Percentiles rank a stretch among this genome's conserved stretches.
phyloP scores from a whole-genome alignment of 2,329 filamentous ascomycete species.

The Curvularia lunata region DNA sequence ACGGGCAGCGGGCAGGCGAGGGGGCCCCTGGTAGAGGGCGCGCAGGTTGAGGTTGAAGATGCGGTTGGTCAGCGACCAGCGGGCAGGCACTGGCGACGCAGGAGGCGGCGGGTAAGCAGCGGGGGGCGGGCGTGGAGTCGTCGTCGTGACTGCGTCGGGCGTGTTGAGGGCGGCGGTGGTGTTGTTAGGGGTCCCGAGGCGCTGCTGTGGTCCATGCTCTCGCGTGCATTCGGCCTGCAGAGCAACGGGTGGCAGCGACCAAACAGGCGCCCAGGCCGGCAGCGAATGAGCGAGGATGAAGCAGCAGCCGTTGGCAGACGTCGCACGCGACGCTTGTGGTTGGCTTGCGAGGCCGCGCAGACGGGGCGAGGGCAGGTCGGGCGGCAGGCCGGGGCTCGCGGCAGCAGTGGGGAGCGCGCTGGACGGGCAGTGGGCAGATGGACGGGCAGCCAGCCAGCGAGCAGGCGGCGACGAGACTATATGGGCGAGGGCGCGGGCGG shows the following conservation, averaged over 20 bases:
- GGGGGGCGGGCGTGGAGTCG: constrained; percentile 37
- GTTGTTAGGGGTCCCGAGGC: constrained; percentile 15
- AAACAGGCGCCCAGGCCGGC: not conserved
- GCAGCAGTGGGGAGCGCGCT: not conserved
- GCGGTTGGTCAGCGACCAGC: constrained; percentile 52
- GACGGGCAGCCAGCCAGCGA: not conserved
- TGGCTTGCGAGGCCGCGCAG: not conserved
- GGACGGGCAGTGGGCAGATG: too few species aligned
- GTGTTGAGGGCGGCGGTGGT: constrained; percentile 17
- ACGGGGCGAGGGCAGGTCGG: not conserved
- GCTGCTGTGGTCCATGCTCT: constrained; percentile 24
- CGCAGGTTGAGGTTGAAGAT: constrained; percentile 48
- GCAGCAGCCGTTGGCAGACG: not conserved
- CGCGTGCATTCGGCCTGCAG: constrained; percentile 17
- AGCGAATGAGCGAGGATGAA: not conserved
- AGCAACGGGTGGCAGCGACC: not conserved
- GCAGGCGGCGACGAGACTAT: not conserved
- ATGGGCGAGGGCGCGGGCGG: not conserved
- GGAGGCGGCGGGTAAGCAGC: constrained; percentile 35
- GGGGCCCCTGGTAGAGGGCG: constrained; percentile 35
- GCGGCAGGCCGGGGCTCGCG: too few species aligned
- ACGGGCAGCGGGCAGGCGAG: constrained; percentile 55
- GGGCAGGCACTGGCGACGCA: constrained; percentile 38
- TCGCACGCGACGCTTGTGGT: not conserved
- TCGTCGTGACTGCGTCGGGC: constrained; percentile 28